Evolutionary conservation across 2,329 filamentous ascomycete species (phyloP).

Genomic region (Colletotrichum tofieldiae): DNA sequence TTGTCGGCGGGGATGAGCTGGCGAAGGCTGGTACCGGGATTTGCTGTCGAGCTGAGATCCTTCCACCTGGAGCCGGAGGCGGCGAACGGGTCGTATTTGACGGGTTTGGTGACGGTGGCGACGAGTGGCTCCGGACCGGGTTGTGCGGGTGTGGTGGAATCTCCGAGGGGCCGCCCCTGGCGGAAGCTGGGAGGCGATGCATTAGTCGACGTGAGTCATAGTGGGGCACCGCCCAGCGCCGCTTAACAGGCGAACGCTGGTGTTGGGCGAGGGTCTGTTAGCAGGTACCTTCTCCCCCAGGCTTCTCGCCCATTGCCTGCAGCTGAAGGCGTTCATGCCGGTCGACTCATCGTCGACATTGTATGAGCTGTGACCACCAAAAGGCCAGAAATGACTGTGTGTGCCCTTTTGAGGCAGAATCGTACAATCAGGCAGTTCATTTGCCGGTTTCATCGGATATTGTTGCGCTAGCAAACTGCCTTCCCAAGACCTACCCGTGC

Average conservation of each 20-base stretch:
- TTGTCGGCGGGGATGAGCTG: constrained; percentile 28
- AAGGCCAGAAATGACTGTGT: background rate
- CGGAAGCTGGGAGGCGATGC: constrained; percentile 6
- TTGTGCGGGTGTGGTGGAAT: constrained; percentile 29
- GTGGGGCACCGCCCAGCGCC: constrained; percentile 1
- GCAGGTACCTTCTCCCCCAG: background rate
- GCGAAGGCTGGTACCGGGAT: background rate
- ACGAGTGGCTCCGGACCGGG: constrained; percentile 9
- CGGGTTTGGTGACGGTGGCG: constrained; percentile 16
- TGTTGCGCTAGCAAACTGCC: background rate
- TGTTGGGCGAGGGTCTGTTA: background rate
- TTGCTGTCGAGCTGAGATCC: constrained; percentile 7
- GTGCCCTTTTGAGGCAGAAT: background rate
- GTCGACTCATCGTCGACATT: constrained; percentile 33
- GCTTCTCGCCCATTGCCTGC: background rate
- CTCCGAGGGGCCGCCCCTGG: constrained; percentile 1
- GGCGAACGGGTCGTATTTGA: constrained; percentile 24
- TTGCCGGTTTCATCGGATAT: background rate
- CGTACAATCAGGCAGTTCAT: background rate
- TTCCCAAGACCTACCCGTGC: background rate
- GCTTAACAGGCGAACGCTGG: background rate
- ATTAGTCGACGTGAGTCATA: constrained; percentile 40
- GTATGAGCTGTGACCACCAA: background rate
- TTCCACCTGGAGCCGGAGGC: background rate
- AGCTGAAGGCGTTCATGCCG: background rate